Conservation (phyloP, 1,284 basidiomycete species). For the Malassezia obtusa region DNA sequence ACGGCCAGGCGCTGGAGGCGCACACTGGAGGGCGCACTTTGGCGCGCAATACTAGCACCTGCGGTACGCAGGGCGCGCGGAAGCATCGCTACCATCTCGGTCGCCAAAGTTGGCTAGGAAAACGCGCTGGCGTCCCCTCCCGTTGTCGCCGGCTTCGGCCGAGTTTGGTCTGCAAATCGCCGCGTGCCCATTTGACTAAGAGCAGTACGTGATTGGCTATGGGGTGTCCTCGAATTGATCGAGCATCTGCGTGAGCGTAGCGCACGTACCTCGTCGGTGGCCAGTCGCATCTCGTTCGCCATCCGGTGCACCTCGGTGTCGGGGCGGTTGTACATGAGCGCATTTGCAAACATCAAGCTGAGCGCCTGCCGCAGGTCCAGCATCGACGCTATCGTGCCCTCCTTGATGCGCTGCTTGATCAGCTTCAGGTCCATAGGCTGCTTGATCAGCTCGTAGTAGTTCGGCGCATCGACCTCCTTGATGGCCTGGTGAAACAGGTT, state of each 20-base stretch:
- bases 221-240: slow-evolving; percentile 13
- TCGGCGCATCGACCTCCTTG: slow-evolving; percentile 41
- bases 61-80: slow-evolving; percentile 13
- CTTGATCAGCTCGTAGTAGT: slow-evolving; percentile 38
- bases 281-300: slow-evolving; percentile 40
- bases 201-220: background rate
- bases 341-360: slow-evolving; percentile 42
- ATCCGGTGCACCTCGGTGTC: slow-evolving; percentile 42
- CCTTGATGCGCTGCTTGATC: slow-evolving; percentile 39
- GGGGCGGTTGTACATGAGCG: slow-evolving; percentile 39
- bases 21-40: slow-evolving; percentile 2
- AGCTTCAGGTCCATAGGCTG: slow-evolving; percentile 41
- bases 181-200: background rate
- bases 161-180: slow-evolving; percentile 1
- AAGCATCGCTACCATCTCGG: slow-evolving; percentile 13
- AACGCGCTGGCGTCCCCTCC: background rate
- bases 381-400: slow-evolving; percentile 25
- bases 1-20: background rate
- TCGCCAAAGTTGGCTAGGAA: background rate
- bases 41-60: slow-evolving; percentile 6
- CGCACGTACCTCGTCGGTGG: slow-evolving; percentile 28
- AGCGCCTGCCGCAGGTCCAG: slow-evolving; percentile 29
- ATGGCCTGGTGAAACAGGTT: slow-evolving; percentile 44
- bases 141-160: slow-evolving; percentile 12
- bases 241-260: slow-evolving; percentile 1